Evolutionary conservation across 148 eudicot species (phyloP).

Genomic region (Persicaria maculosa): DNA sequence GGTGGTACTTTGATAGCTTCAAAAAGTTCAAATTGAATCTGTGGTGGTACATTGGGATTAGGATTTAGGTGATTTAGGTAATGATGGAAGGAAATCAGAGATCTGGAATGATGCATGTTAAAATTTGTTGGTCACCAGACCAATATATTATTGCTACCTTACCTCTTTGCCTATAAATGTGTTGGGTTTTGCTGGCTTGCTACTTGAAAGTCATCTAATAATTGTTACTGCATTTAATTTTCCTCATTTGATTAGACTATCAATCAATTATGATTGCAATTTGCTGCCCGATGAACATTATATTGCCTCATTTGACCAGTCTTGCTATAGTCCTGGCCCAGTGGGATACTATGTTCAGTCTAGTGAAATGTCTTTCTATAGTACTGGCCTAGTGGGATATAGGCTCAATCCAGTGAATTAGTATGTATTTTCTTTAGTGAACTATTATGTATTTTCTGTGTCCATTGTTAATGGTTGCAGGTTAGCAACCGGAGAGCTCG

Average conservation of each 20-base stretch:
- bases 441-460: not conserved
- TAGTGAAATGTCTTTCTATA: not conserved
- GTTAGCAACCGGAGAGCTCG: constrained; percentile 86
- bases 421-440: not conserved
- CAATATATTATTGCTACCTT: not conserved
- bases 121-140: not conserved
- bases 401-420: not conserved
- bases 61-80: not conserved
- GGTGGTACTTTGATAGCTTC: not conserved
- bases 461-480: constrained; percentile 24
- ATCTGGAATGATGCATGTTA: not conserved
- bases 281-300: not conserved
- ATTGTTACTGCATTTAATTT: not conserved
- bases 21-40: not conserved
- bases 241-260: not conserved
- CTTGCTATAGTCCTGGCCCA: not conserved
- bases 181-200: not conserved
- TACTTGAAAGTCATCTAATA: not conserved
- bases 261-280: not conserved
- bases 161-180: not conserved
- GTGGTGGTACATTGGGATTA: not conserved
- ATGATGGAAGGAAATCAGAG: not conserved
- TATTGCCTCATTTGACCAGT: not conserved
- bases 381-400: not conserved
- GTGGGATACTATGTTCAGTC: not conserved